Base-by-base conservation (phyloP, 2,329 filamentous ascomycete genomes). In the Talaromyces amestolkiae region DNA sequence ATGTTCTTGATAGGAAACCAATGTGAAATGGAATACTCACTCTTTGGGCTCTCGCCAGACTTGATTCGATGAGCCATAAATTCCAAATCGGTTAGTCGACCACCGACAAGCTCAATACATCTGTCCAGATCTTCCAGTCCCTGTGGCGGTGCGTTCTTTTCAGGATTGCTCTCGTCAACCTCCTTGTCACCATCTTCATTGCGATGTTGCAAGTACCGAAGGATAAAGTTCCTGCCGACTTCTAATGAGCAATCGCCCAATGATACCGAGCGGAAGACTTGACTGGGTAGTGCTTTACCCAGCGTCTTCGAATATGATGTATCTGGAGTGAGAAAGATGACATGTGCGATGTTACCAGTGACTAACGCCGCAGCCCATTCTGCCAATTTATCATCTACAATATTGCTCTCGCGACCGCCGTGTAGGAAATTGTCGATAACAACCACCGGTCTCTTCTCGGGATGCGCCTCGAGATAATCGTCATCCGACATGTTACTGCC, bases 71-170 rank as follows among this genome's bases (percentile, higher is more conserved):
- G 88, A n/a, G 93, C 91, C 51, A 99, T 87, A 73, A 95, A 96
- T 74, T 98, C 94, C 22, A 99, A 88, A 73, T 99, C 95, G 0
- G 93, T 97, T n/a, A 99, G 84, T 3, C 95, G 91, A 1, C 95
- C 95, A 24, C 95, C 95, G 1, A 99, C 85, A 0, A 89, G 85
- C 33, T 88, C 85, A 69, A 98, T 96, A 70, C 91, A 93, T 33
- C 84, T 84, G 72, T 97, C 93, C 1, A 99, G 84, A 68, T 93
- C 91, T 0, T 78, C 76, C 7, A 95, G 81, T 68, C 93, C 85
- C 54, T 78, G 61, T 15, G 43, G 74, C 64, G 80, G 80, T 31
- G 78, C 75, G 19, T 70, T 72, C 3, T 1, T 72, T 73, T 27
- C 76, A 75, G 56, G 37, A n/a, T 22, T 31, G n/a, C 73, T 74